A percentile compares a stretch with the other conserved stretches of the same genome.
These are phyloP conservation scores for cucumber (Cucumis sativus) DNA, from an alignment of 306 rosid species.

Conservation along the genomic window DNA sequence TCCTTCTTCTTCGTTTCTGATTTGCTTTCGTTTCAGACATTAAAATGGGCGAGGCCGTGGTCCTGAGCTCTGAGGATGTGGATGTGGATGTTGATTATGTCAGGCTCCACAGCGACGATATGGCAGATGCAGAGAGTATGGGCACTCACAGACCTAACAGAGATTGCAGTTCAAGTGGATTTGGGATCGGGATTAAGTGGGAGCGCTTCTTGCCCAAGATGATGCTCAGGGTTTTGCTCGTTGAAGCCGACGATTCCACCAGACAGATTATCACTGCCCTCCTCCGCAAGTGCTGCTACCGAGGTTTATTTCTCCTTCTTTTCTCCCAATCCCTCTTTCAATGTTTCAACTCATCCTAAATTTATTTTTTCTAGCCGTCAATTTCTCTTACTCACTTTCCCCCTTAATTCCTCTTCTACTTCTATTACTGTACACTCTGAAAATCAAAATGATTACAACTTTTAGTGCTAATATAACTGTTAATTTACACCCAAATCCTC, in stretches of 20 bases:
- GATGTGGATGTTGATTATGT: not conserved
- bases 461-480: not conserved
- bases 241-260: conserved; percentile 91
- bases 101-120: not conserved
- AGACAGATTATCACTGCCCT: conserved; percentile 86
- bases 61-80: conserved; percentile 31
- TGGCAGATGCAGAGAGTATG: not conserved
- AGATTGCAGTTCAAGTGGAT: conserved; percentile 35
- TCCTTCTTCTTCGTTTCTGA: not conserved
- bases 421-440: no score
- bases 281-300: conserved; percentile 84
- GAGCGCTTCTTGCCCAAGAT: conserved; percentile 58
- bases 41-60: conserved; percentile 43
- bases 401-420: not conserved
- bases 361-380: no score
- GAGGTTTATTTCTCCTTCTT: conserved; percentile 29
- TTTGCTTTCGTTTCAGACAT: not conserved
- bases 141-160: conserved; percentile 14
- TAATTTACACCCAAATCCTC: not conserved
- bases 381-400: no score
- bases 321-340: not conserved
- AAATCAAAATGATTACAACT: no score
- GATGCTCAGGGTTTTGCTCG: conserved; percentile 64
- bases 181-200: conserved; percentile 45
- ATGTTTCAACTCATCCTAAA: not conserved